Percentiles rank a stretch among this genome's conserved stretches.
Evolutionary conservation across 1,284 basidiomycete genomes (phyloP).

Genomic region (Phylloboletellus chloephorus): DNA sequence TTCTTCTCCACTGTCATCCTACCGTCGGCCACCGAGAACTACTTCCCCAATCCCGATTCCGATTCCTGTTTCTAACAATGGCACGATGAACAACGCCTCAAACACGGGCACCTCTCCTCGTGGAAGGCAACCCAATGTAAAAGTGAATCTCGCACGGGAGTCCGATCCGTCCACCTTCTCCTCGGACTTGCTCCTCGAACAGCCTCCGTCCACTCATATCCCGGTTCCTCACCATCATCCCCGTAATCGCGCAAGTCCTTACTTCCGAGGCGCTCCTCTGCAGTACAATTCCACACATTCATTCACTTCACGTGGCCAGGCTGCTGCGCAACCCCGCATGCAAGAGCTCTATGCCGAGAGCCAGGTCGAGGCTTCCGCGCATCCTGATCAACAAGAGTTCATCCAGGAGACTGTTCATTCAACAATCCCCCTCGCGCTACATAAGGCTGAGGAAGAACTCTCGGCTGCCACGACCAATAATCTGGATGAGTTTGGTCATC

Average conservation of each 20-base stretch:
- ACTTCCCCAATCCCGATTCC: slow-evolving; percentile 47
- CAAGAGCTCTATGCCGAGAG: slow-evolving; percentile 33
- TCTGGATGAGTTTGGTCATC: slow-evolving; percentile 20
- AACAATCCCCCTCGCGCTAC: slow-evolving; percentile 55
- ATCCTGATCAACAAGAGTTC: slow-evolving; percentile 34
- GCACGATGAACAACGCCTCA: slow-evolving; percentile 31
- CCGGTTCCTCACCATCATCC: slow-evolving; percentile 34
- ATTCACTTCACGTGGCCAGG: slow-evolving; percentile 30
- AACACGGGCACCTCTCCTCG: slow-evolving; percentile 34
- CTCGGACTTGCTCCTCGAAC: slow-evolving; percentile 35
- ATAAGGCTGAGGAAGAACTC: slow-evolving; percentile 35
- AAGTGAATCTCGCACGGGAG: slow-evolving; percentile 25
- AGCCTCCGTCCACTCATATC: slow-evolving; percentile 41
- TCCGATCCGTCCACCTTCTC: slow-evolving; percentile 31
- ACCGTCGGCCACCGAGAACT: slow-evolving; percentile 41
- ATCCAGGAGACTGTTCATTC: slow-evolving; percentile 56
- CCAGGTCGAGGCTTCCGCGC: slow-evolving; percentile 21
- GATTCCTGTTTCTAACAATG: slow-evolving; percentile 33
- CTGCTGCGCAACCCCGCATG: slow-evolving; percentile 29
- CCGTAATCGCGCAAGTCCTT: slow-evolving; percentile 30
- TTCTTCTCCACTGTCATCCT: slow-evolving; percentile 38
- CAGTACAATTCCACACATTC: slow-evolving; percentile 37
- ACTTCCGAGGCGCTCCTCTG: slow-evolving; percentile 28
- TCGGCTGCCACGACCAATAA: slow-evolving; percentile 18
- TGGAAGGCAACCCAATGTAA: slow-evolving; percentile 31